Evolutionary conservation across 2,329 filamentous ascomycete species (phyloP).

Genomic region (Pseudogymnoascus sp.): DNA sequence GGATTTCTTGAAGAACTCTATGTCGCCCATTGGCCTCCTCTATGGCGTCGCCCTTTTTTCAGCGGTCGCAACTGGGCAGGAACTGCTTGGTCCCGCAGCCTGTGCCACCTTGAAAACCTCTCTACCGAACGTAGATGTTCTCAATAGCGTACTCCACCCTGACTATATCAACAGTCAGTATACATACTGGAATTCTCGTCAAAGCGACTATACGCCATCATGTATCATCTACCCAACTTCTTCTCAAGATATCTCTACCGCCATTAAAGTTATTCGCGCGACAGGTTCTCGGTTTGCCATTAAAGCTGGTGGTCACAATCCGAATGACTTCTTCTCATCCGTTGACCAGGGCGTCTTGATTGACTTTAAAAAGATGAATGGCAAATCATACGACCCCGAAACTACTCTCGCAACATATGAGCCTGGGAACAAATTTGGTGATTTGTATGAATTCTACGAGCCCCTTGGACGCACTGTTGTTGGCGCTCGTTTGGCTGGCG

Average conservation of each 20-base stretch:
- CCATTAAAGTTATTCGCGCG: constrained; percentile 11
- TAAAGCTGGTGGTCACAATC: constrained; percentile 30
- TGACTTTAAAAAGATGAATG: not conserved
- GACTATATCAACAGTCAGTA: not conserved
- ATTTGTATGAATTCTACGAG: not conserved
- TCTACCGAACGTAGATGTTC: not conserved
- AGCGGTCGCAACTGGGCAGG: not conserved
- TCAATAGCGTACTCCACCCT: not conserved
- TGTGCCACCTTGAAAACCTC: not conserved
- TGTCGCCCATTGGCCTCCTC: constrained; percentile 4
- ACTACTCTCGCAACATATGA: constrained; percentile 22
- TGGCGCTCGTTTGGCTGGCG: not conserved
- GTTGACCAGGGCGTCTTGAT: constrained; percentile 2
- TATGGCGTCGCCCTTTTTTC: not conserved
- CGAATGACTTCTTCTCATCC: not conserved
- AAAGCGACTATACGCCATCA: constrained; percentile 14
- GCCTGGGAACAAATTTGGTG: constrained; percentile 19
- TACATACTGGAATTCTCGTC: constrained; percentile 15
- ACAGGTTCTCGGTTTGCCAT: constrained; percentile 24
- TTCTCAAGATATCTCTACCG: constrained; percentile 17
- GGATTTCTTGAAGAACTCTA: not conserved
- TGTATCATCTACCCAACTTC: constrained; percentile 18
- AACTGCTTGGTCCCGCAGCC: not conserved
- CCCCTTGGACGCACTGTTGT: not conserved
- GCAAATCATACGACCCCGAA: constrained; percentile 6